Evolutionary conservation across 768 basidiomycete genomes (phyloP).

Genomic region (Lanmaoa rubissima): DNA sequence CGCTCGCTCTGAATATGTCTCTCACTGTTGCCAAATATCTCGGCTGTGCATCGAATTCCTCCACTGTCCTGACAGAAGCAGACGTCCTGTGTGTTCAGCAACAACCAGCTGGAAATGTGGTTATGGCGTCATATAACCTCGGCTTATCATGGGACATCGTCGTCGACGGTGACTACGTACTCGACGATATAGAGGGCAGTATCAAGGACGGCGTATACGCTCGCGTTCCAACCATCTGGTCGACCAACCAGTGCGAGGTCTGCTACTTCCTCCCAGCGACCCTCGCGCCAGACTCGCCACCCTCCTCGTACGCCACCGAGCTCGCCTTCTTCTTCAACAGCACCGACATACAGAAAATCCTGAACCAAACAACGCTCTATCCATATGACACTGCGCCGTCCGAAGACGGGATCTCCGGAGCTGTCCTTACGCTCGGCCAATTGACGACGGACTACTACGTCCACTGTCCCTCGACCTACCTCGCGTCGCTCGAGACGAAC

Average conservation of each 20-base stretch:
- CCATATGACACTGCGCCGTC: constrained; percentile 9
- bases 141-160: constrained; percentile 7
- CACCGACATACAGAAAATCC: neutral
- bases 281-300: constrained; percentile 2
- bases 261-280: constrained; percentile 14
- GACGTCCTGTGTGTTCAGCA: constrained; percentile 5
- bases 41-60: constrained; percentile 6
- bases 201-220: constrained; percentile 11
- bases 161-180: constrained; percentile 11
- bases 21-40: constrained; percentile 7
- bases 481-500: constrained; percentile 10
- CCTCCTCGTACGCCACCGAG: neutral
- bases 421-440: constrained; percentile 2
- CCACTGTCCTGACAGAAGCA: neutral
- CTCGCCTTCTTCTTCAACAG: constrained; percentile 5
- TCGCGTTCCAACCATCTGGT: constrained; percentile 12
- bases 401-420: constrained; percentile 3
- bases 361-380: constrained; percentile 5
- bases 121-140: constrained; percentile 6
- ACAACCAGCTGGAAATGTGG: constrained; percentile 1
- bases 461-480: constrained; percentile 6
- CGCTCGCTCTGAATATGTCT: constrained; percentile 8
- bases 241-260: constrained; percentile 7
- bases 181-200: constrained; percentile 8
- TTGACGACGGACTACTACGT: constrained; percentile 8